Conservation (phyloP, 2,329 filamentous ascomycete species). For the Nemania sp. region DNA sequence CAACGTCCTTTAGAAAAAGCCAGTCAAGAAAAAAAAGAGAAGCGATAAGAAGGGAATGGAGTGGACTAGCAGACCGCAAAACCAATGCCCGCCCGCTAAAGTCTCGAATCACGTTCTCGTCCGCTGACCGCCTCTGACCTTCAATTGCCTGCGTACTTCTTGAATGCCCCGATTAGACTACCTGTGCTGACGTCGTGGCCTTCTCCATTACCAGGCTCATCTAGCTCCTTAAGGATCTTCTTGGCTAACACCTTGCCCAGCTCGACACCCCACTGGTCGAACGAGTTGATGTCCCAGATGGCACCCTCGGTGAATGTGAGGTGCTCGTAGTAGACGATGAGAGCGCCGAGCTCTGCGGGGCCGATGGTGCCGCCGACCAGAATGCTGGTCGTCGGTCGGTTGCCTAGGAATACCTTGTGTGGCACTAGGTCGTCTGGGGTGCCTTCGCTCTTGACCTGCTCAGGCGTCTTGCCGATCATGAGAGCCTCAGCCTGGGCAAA, state of each 20-base stretch:
- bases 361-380: slow-evolving; percentile 91
- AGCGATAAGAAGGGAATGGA: background rate
- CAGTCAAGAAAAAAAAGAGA: background rate
- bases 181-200: slow-evolving; percentile 90
- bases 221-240: slow-evolving; percentile 88
- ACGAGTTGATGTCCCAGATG: slow-evolving; percentile 99
- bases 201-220: slow-evolving; percentile 76
- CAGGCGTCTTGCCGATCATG: slow-evolving; percentile 89
- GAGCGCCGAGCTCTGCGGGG: slow-evolving; percentile 88
- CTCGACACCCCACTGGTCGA: slow-evolving; percentile 99
- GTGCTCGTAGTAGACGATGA: slow-evolving; percentile 99
- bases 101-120: slow-evolving; percentile 29
- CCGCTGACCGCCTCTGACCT: slow-evolving; percentile 31
- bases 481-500: slow-evolving; percentile 89
- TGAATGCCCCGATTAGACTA: slow-evolving; percentile 91
- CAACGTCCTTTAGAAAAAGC: background rate
- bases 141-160: slow-evolving; percentile 73
- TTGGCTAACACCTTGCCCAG: slow-evolving; percentile 96
- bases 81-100: slow-evolving; percentile 30
- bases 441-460: slow-evolving; percentile 81
- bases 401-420: slow-evolving; percentile 99
- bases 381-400: slow-evolving; percentile 96
- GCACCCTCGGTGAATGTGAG: slow-evolving; percentile 97
- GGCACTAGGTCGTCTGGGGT: slow-evolving; percentile 81
- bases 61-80: background rate